Evolutionary conservation across 352 stramenopile species (phyloP).

Genomic region (Phytophthora hibernalis): DNA sequence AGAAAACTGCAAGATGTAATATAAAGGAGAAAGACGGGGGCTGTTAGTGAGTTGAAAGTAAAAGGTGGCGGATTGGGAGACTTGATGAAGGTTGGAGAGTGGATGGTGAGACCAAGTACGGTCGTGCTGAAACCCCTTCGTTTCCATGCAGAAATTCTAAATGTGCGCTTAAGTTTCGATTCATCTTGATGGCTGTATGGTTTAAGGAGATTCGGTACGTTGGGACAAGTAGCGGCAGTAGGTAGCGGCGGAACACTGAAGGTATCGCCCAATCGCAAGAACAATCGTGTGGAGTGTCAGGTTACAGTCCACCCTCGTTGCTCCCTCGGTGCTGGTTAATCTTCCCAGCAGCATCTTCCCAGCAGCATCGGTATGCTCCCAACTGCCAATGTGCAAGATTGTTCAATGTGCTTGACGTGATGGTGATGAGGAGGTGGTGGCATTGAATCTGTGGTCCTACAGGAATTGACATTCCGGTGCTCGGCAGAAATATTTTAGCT

Average conservation of each 20-base stretch:
- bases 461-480: too few species aligned
- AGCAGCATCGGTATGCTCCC: background rate
- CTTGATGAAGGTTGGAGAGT: background rate
- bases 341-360: background rate
- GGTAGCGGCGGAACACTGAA: background rate
- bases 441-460: too few species aligned
- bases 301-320: background rate
- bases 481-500: too few species aligned
- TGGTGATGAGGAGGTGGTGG: background rate
- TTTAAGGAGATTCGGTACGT: background rate
- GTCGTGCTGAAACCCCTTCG: background rate
- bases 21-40: background rate
- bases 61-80: background rate
- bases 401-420: background rate
- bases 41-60: background rate
- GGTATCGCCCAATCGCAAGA: background rate
- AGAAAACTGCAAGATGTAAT: background rate
- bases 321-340: background rate
- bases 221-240: background rate
- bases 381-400: background rate
- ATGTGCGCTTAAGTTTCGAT: background rate
- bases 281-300: background rate
- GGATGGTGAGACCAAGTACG: background rate
- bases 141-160: background rate
- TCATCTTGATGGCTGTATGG: background rate